Conservation (phyloP, 805 yeast genomes). For the Ogataea saltuana region DNA sequence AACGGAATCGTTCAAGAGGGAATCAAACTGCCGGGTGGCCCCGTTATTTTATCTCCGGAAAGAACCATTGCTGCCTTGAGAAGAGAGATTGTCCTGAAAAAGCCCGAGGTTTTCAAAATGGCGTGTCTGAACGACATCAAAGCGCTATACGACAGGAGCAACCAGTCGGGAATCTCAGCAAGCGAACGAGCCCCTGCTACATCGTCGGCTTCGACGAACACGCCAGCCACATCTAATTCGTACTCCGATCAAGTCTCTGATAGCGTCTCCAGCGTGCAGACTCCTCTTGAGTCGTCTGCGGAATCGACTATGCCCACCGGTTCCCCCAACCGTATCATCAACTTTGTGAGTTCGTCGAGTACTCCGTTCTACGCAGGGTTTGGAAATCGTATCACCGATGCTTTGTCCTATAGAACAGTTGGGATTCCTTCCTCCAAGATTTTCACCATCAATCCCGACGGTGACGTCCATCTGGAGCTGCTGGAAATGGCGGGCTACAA, state of each 20-base stretch:
- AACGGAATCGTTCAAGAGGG: conserved; percentile 78
- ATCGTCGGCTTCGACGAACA: background rate
- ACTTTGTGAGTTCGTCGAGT: conserved; percentile 44
- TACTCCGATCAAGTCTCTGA: background rate
- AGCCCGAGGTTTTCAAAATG: conserved; percentile 98
- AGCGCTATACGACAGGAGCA: conserved; percentile 50
- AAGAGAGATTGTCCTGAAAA: conserved; percentile 88
- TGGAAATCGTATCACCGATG: conserved; percentile 96
- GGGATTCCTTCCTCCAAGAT: conserved; percentile 92
- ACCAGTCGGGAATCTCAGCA: background rate
- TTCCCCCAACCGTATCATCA: conserved; percentile 4
- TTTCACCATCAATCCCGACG: conserved; percentile 93
- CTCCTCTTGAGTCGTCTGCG: background rate
- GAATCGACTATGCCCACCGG: background rate
- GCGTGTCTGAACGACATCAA: conserved; percentile 89
- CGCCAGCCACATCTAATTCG: background rate
- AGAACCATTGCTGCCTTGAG: conserved; percentile 92
- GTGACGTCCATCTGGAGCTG: conserved; percentile 96
- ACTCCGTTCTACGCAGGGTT: conserved; percentile 97
- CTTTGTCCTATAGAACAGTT: conserved; percentile 89
- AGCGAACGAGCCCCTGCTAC: background rate
- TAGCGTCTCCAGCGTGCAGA: background rate
- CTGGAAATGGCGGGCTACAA: conserved; percentile 91
- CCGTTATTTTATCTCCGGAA: conserved; percentile 94
- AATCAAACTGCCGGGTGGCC: conserved; percentile 76